Conservation (phyloP, 169 alveolate genomes). For the Miamiensis avidus region DNA sequence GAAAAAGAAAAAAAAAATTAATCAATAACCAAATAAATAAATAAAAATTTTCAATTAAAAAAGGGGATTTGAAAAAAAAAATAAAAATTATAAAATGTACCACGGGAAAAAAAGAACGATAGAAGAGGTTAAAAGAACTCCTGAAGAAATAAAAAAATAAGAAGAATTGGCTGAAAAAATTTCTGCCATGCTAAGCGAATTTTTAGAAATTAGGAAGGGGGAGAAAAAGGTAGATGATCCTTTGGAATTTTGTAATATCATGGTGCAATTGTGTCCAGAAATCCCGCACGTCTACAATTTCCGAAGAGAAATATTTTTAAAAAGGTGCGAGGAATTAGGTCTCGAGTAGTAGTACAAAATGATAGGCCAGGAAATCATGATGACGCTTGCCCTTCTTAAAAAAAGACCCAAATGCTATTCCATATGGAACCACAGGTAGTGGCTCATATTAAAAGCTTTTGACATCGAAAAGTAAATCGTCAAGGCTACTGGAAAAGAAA, state of each 20-base stretch:
- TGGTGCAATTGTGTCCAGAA: conserved; percentile 47
- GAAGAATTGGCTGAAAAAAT: conserved; percentile 35
- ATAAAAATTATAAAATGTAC: background rate
- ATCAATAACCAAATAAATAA: no score
- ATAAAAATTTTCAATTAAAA: no score
- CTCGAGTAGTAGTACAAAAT: background rate
- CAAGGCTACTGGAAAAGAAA: background rate
- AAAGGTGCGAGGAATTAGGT: background rate
- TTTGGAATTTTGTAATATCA: conserved; percentile 31
- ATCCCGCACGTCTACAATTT: conserved; percentile 40
- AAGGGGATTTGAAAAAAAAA: background rate
- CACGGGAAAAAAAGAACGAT: background rate
- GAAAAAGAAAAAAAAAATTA: no score
- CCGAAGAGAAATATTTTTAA: conserved; percentile 39
- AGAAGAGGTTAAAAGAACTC: background rate
- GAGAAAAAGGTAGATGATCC: conserved; percentile 18
- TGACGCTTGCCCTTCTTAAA: conserved; percentile 23
- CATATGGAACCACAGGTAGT: conserved; percentile 47
- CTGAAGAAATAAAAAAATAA: conserved; percentile 28
- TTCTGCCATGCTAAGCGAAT: conserved; percentile 15
- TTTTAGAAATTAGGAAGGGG: conserved; percentile 32
- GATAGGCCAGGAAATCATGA: conserved; percentile 20
- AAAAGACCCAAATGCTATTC: conserved; percentile 42
- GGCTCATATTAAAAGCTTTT: conserved; percentile 34
- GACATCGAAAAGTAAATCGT: conserved; percentile 25